Evolutionary conservation across 2,329 filamentous ascomycete genomes (phyloP), one percentile per base, ranked within the genome.

Genomic region (Phoma sp.): DNA sequence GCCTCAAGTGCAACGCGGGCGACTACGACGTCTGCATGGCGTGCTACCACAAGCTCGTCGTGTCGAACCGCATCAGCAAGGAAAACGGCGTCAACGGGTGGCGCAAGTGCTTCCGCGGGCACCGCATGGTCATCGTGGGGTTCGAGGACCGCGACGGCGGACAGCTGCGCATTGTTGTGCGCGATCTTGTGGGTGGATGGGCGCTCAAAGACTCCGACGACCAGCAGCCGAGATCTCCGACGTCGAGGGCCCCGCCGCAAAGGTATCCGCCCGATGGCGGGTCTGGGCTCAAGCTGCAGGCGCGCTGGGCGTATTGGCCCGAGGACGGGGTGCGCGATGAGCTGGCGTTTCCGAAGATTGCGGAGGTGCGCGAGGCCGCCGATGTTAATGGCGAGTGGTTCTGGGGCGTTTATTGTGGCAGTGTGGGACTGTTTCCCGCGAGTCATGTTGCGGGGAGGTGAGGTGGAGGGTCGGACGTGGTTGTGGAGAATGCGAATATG

Each of bases 341-440:
- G 76, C 76, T 98, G 36, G 75, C 87, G 58, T 97, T 98, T 64
- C 93, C 93, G 0, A 87, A 86, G 45, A 87, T 89, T 8, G 92
- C 93, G 0, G 90, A 95, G 73, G 84, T 98, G 11, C 82, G 83
- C 6, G 93, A 98, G 77, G 86, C 89, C 33, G 89, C 93, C 71
- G 89, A 95, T 72, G 86, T 96, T 42, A 96, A 96, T 71, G 90
- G 88, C 14, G 92, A 96, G 72, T 98, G 93, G 93, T 92, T 84
- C 67, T 89, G 88, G 77, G 93, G 93, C 0, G 86, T 86, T 25
- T 97, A 96, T 79, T 92, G 91, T 77, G 92, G 91, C 0, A 79
- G 77, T 23, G 87, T 85, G 64, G 93, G 91, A 0, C 66, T 97
- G 60, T 96, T 97, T 69, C 93, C 93, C 4, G 87, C 87, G 6